Conservation (phyloP, 2,329 filamentous ascomycete genomes). For the Aspergillus spinulosporus region DNA sequence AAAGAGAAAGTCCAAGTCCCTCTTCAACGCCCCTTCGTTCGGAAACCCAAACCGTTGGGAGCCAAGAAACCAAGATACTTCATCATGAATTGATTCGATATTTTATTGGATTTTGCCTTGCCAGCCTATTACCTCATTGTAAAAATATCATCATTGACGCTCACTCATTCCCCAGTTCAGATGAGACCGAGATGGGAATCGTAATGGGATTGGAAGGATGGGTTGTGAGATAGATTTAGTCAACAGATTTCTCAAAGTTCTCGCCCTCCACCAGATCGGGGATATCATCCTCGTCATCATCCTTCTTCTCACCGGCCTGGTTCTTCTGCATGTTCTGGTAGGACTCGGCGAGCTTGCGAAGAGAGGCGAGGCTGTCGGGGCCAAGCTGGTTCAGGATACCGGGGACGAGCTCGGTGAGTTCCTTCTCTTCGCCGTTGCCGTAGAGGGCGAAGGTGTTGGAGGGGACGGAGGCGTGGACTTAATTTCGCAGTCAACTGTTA, state of each 20-base stretch:
- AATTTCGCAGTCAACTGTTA: conserved; percentile 1
- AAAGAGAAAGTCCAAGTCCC: no score
- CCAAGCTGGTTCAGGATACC: conserved; percentile 99
- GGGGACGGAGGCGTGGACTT: conserved; percentile 94
- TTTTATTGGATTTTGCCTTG: not conserved
- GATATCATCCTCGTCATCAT: conserved; percentile 83
- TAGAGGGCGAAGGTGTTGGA: conserved; percentile 99
- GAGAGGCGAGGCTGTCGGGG: conserved; percentile 93
- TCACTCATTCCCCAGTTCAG: not conserved
- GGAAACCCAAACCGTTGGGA: no score
- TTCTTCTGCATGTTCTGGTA: conserved; percentile 99
- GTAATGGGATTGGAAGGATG: not conserved
- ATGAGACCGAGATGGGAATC: not conserved
- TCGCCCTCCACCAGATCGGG: conserved; percentile 95
- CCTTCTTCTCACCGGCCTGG: conserved; percentile 73
- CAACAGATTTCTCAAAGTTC: conserved; percentile 97
- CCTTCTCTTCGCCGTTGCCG: conserved; percentile 98
- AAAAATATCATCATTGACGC: not conserved
- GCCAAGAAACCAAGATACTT: not conserved
- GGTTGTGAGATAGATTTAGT: conserved; percentile 57
- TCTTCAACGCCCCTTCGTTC: no score
- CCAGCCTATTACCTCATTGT: not conserved
- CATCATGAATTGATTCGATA: not conserved
- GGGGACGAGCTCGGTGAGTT: conserved; percentile 98
- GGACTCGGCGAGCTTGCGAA: conserved; percentile 97